These are phyloP conservation scores for Schizophyllum amplum DNA, from an alignment of 1,284 basidiomycete genomes.

Conservation along the genomic window DNA sequence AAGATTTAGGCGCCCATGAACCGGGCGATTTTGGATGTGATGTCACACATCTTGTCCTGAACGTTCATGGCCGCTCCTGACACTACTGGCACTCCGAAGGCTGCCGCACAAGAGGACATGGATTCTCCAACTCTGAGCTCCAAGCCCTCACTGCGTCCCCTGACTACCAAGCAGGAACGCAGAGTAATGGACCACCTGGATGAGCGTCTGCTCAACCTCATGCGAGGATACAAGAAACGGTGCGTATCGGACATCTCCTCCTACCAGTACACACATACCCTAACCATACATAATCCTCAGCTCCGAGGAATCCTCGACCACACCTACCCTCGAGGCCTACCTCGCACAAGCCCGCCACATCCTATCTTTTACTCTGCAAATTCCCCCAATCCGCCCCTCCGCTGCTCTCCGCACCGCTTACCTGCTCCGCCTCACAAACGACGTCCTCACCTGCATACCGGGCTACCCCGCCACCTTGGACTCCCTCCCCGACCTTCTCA, in stretches of 20 bases:
- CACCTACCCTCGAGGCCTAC: conserved; percentile 49
- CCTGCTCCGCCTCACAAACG: conserved; percentile 63
- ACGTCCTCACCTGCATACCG: conserved; percentile 46
- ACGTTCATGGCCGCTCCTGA: background rate
- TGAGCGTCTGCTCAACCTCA: conserved; percentile 51
- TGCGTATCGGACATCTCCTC: conserved; percentile 20
- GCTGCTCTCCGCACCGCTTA: conserved; percentile 53
- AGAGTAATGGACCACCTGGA: conserved; percentile 58
- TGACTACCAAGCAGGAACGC: conserved; percentile 49
- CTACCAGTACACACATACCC: background rate
- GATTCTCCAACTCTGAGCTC: too few relatives aligned
- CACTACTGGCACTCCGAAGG: background rate
- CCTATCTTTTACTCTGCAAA: conserved; percentile 55
- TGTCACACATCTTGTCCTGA: background rate
- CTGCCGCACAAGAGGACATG: too few relatives aligned
- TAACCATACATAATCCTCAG: conserved; percentile 22
- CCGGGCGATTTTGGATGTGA: too few relatives aligned
- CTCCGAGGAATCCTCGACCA: conserved; percentile 40
- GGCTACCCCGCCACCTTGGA: conserved; percentile 43
- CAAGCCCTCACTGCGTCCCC: conserved; percentile 16
- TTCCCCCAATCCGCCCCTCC: conserved; percentile 63
- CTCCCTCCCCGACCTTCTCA: conserved; percentile 42
- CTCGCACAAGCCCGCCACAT: conserved; percentile 46
- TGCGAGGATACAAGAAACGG: conserved; percentile 66
- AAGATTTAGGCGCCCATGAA: background rate